phyloP scores from a whole-genome alignment of 805 yeast genomes.

The baker's yeast (Saccharomyces cerevisiae) region DNA sequence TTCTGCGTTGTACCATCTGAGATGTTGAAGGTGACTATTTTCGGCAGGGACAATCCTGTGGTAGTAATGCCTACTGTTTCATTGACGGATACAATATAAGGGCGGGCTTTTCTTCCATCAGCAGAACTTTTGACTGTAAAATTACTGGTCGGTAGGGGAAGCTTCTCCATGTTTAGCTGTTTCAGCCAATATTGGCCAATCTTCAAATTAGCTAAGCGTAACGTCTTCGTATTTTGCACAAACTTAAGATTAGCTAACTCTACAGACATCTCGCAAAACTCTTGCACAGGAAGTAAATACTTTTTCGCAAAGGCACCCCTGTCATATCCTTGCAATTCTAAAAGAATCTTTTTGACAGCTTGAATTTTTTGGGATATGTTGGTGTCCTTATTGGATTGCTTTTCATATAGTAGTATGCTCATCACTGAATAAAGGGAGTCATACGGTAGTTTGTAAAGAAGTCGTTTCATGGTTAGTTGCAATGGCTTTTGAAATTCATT shows the following conservation, averaged over 20 bases:
- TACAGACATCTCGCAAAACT: slow-evolving; percentile 44
- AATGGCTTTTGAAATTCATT: slow-evolving; percentile 50
- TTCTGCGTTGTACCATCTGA: slow-evolving; percentile 52
- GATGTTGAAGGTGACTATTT: slow-evolving; percentile 50
- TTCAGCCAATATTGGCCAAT: slow-evolving; percentile 53
- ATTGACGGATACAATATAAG: slow-evolving; percentile 41
- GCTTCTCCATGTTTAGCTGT: slow-evolving; percentile 33
- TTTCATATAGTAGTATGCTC: slow-evolving; percentile 44
- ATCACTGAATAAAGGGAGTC: slow-evolving; percentile 60
- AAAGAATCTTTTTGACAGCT: slow-evolving; percentile 47
- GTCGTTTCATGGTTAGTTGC: slow-evolving; percentile 37
- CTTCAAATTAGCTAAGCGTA: slow-evolving; percentile 29
- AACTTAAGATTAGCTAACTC: slow-evolving; percentile 41
- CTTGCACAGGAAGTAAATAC: slow-evolving; percentile 39
- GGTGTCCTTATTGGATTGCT: slow-evolving; percentile 31
- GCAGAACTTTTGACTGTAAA: slow-evolving; percentile 37
- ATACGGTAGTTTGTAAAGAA: slow-evolving; percentile 57
- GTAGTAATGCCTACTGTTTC: slow-evolving; percentile 51
- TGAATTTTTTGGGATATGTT: slow-evolving; percentile 38
- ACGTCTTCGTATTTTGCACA: slow-evolving; percentile 10
- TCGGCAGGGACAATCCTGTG: slow-evolving; percentile 84
- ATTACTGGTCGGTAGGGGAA: slow-evolving; percentile 63
- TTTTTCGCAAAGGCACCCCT: slow-evolving; percentile 19
- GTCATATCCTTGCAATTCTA: slow-evolving; percentile 27
- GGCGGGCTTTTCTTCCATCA: slow-evolving; percentile 39